phyloP scores from a whole-genome alignment of 768 basidiomycete genomes.

The Trametopsis cervina region DNA sequence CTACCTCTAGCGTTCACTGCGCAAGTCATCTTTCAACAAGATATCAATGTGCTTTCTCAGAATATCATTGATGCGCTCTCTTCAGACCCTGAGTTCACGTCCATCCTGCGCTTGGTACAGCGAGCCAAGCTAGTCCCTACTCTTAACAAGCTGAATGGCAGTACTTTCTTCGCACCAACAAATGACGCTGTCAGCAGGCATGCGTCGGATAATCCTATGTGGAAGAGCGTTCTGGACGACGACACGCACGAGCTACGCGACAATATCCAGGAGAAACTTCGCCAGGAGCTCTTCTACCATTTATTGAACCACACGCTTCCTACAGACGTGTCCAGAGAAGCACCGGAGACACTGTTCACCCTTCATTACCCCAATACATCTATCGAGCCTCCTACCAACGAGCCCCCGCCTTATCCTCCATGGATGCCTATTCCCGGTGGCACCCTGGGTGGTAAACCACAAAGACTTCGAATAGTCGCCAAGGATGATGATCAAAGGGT shows the following conservation, averaged over 20 bases:
- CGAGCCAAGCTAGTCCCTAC: conserved; percentile 85
- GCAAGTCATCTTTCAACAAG: conserved; percentile 26
- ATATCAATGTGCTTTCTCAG: conserved; percentile 27
- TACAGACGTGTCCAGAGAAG: conserved; percentile 33
- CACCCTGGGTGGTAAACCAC: conserved; percentile 72
- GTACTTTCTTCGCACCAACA: conserved; percentile 92
- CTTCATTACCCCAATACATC: conserved; percentile 63
- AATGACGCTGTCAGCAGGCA: conserved; percentile 78
- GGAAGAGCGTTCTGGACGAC: conserved; percentile 31
- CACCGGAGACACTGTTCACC: conserved; percentile 43
- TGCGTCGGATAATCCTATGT: conserved; percentile 24
- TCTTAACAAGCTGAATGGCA: conserved; percentile 75
- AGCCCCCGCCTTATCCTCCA: conserved; percentile 71
- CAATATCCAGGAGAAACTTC: conserved; percentile 76
- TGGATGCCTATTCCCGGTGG: conserved; percentile 86
- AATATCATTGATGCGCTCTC: conserved; percentile 79
- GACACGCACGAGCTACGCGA: conserved; percentile 42
- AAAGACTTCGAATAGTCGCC: conserved; percentile 63
- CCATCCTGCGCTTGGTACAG: conserved; percentile 72
- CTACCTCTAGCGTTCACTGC: conserved; percentile 25
- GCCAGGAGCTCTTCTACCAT: conserved; percentile 94
- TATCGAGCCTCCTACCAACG: conserved; percentile 51
- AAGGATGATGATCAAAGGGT: conserved; percentile 45
- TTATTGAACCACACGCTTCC: conserved; percentile 75
- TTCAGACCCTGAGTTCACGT: conserved; percentile 69